Evolutionary conservation across 768 basidiomycete genomes (phyloP).

Genomic region (Kwoniella botswanensis): DNA sequence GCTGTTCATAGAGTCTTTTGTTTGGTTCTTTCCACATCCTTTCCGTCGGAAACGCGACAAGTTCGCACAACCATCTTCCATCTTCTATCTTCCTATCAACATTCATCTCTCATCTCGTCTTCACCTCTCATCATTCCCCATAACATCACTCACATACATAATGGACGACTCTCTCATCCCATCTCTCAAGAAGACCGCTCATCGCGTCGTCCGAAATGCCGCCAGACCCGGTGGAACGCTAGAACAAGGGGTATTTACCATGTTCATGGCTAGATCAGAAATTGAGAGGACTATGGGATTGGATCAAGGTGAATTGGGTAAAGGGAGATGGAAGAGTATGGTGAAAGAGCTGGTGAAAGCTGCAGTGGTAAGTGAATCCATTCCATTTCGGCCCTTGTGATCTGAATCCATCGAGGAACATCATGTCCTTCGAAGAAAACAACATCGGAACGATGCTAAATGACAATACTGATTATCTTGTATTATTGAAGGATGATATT

Average conservation of each 20-base stretch:
- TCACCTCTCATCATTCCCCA: neutral
- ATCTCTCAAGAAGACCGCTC: conserved; percentile 3
- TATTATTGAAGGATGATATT: neutral
- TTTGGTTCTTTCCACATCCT: too few species aligned
- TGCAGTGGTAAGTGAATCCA: conserved; percentile 31
- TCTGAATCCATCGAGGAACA: too few species aligned
- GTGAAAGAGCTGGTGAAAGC: conserved; percentile 37
- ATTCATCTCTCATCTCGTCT: neutral
- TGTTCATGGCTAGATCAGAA: conserved; percentile 24
- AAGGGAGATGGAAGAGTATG: conserved; percentile 30
- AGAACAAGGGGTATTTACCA: conserved; percentile 36
- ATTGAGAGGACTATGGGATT: conserved; percentile 32
- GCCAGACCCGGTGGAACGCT: conserved; percentile 31
- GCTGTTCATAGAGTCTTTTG: too few species aligned
- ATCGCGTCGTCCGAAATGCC: conserved; percentile 24
- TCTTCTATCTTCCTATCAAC: neutral
- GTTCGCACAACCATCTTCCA: too few species aligned
- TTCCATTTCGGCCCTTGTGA: too few species aligned
- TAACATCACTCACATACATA: too few species aligned
- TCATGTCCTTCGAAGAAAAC: too few species aligned
- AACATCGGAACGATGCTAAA: too few species aligned
- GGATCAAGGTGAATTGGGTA: conserved; percentile 23
- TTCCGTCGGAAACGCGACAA: too few species aligned
- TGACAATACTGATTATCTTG: neutral
- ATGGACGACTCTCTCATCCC: conserved; percentile 38